Percentiles rank a stretch among this genome's conserved stretches.
phyloP scores from a whole-genome alignment of 2,329 filamentous ascomycete species.

The Tolypocladium sp. region DNA sequence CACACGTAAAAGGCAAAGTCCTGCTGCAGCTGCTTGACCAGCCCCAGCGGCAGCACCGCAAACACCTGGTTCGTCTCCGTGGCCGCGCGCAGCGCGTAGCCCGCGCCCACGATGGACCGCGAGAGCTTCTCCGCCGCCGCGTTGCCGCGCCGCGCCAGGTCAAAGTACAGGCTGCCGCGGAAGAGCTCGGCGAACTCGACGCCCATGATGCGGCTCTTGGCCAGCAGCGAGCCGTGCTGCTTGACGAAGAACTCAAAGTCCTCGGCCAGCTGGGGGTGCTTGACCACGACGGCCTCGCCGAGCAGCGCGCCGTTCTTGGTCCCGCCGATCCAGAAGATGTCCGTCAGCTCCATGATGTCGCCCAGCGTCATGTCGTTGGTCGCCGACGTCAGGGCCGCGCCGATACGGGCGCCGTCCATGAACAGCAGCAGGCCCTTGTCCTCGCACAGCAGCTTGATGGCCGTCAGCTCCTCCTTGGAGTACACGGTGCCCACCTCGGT shows the following conservation, averaged over 20 bases:
- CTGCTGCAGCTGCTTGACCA: conserved; percentile 30
- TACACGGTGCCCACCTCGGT: conserved; percentile 42
- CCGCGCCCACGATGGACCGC: conserved; percentile 28
- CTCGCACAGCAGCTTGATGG: conserved; percentile 32
- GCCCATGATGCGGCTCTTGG: conserved; percentile 39
- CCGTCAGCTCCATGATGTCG: conserved; percentile 36
- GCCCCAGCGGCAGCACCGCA: conserved; percentile 27
- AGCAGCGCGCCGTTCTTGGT: conserved; percentile 42
- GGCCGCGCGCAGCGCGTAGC: conserved; percentile 30
- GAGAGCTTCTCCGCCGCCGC: conserved; percentile 33
- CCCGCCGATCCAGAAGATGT: conserved; percentile 46
- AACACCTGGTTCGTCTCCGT: conserved; percentile 45
- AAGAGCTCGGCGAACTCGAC: conserved; percentile 41
- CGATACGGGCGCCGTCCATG: conserved; percentile 38
- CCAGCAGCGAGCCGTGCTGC: conserved; percentile 39
- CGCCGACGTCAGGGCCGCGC: conserved; percentile 30
- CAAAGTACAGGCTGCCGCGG: conserved; percentile 32
- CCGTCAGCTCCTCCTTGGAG: conserved; percentile 28
- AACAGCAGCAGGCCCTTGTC: conserved; percentile 30
- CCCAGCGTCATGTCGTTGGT: conserved; percentile 31
- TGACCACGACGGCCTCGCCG: conserved; percentile 41
- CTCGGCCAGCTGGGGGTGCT: conserved; percentile 26
- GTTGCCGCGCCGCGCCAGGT: conserved; percentile 35
- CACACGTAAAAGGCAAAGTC: conserved; percentile 37
- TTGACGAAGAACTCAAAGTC: conserved; percentile 43